phyloP scores from a whole-genome alignment of 164 flowering plant species.

The Berberis thunbergii region DNA sequence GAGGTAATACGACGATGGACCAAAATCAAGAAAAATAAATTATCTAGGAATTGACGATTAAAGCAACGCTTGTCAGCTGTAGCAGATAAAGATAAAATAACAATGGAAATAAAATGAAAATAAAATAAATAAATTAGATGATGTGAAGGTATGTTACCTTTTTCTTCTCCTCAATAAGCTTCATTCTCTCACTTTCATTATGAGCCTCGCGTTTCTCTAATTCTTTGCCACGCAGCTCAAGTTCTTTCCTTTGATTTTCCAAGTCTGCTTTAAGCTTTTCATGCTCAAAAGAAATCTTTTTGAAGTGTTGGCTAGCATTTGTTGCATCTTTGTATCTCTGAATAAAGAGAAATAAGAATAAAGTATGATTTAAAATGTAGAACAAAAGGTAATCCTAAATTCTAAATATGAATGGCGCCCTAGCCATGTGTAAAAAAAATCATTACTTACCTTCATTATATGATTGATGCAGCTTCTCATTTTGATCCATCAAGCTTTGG shows the following conservation, averaged over 20 bases:
- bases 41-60: too few relatives aligned
- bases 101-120: too few relatives aligned
- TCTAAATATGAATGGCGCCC: too few relatives aligned
- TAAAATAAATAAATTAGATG: too few relatives aligned
- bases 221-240: conserved; percentile 24
- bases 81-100: too few relatives aligned
- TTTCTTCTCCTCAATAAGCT: conserved; percentile 37
- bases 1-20: too few relatives aligned
- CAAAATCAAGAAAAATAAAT: too few relatives aligned
- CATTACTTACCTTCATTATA: conserved; percentile 55
- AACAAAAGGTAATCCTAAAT: too few relatives aligned
- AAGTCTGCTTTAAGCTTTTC: conserved; percentile 30
- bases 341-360: conserved; percentile 3
- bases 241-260: conserved; percentile 34
- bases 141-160: conserved; percentile 27
- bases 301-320: conserved; percentile 25
- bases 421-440: conserved; percentile 1
- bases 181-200: conserved; percentile 52
- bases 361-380: background rate
- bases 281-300: conserved; percentile 39
- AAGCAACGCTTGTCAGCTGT: too few relatives aligned
- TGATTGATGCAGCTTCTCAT: conserved; percentile 48
- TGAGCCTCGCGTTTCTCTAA: conserved; percentile 43
- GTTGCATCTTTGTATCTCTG: conserved; percentile 49
- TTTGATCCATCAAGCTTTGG: conserved; percentile 34